A percentile compares a stretch with the other conserved stretches of the same genome.
These are phyloP conservation scores for Santalum album DNA, from an alignment of 164 flowering plant genomes.

Conservation along the genomic window DNA sequence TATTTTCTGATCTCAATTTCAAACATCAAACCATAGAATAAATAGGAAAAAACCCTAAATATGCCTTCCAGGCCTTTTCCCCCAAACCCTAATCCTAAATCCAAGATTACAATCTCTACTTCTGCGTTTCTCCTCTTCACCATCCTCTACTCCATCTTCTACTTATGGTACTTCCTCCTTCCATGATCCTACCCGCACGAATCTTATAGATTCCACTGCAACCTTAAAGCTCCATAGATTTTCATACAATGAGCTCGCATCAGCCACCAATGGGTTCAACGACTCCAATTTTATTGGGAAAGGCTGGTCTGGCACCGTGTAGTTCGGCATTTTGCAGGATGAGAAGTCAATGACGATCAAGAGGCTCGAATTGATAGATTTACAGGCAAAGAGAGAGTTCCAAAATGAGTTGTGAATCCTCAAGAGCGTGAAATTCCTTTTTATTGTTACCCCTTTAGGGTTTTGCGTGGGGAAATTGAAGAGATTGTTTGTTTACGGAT, in stretches of 20 bases:
- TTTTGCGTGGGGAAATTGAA: conserved; percentile 56
- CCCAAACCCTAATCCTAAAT: conserved; percentile 18
- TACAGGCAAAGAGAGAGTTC: conserved; percentile 69
- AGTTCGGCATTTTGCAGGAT: conserved; percentile 52
- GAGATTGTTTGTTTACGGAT: conserved; percentile 74
- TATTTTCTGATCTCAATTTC: no score
- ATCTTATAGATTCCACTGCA: conserved; percentile 54
- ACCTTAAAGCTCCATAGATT: conserved; percentile 53
- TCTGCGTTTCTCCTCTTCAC: conserved; percentile 40
- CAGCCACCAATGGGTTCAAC: conserved; percentile 56
- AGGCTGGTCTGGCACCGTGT: conserved; percentile 86
- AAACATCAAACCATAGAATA: no score
- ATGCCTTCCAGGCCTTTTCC: conserved; percentile 72
- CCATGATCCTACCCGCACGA: conserved; percentile 55
- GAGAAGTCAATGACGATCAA: conserved; percentile 80
- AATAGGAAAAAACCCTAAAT: no score
- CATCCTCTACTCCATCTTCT: conserved; percentile 45
- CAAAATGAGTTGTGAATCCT: conserved; percentile 86
- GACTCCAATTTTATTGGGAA: conserved; percentile 55
- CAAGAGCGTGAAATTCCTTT: conserved; percentile 56
- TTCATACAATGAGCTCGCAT: conserved; percentile 64
- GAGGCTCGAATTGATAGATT: conserved; percentile 28
- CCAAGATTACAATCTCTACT: conserved; percentile 42
- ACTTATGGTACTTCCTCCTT: conserved; percentile 41
- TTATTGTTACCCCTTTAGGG: conserved; percentile 67